A percentile compares a stretch with the other conserved stretches of the same genome.
phyloP scores from a whole-genome alignment of 108 stramenopile genomes.

The Skeletonema costatum region DNA sequence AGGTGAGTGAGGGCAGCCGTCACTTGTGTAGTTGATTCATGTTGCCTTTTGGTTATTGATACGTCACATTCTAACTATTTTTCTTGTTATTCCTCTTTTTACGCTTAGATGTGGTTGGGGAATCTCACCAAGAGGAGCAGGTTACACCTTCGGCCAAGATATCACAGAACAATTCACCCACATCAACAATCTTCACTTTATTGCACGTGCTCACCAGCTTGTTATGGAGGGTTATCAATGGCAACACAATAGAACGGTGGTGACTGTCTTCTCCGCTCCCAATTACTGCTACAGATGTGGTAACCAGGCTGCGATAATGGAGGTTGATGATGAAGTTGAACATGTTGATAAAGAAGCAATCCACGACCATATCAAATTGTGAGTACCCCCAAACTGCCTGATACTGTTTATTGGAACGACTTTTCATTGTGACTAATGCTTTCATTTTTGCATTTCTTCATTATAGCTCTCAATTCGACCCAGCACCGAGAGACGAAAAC shows the following conservation, averaged over 20 bases:
- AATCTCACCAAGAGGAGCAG: conserved; percentile 89
- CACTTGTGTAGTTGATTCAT: background rate
- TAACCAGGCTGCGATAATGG: conserved; percentile 98
- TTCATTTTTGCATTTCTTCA: background rate
- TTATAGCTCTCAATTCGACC: conserved; percentile 75
- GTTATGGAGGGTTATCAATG: conserved; percentile 96
- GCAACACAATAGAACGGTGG: conserved; percentile 84
- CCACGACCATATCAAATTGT: conserved; percentile 77
- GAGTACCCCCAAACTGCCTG: conserved; percentile 19
- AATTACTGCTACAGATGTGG: conserved; percentile 98
- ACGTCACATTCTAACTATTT: background rate
- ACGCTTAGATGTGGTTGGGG: conserved; percentile 75
- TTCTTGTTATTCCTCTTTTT: background rate
- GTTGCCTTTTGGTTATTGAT: background rate
- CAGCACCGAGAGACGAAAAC: conserved; percentile 78
- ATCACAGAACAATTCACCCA: conserved; percentile 95
- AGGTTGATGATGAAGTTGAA: conserved; percentile 63
- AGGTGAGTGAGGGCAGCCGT: conserved; percentile 43
- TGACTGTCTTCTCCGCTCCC: conserved; percentile 97
- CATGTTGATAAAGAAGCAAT: conserved; percentile 62
- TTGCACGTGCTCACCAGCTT: conserved; percentile 95
- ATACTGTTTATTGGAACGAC: background rate
- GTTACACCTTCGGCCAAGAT: conserved; percentile 95
- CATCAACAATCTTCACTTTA: conserved; percentile 88
- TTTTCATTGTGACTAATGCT: conserved; percentile 17